Conservation (phyloP, 345 rosid species). For the Hirschfeldia incana region DNA sequence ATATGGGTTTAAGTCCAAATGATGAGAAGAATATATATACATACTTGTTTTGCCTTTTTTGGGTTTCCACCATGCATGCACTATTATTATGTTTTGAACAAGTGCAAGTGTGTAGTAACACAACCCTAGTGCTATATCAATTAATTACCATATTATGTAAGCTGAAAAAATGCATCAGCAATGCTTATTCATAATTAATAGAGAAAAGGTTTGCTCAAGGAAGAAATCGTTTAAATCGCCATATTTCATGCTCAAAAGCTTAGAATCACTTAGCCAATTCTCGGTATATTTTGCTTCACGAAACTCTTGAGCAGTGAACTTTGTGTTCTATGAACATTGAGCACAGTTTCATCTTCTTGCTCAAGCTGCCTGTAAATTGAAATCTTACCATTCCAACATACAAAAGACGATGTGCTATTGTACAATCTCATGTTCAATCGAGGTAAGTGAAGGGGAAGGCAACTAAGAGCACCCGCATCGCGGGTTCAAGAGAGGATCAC, state of each 20-base stretch:
- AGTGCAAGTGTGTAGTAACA: slow-evolving; percentile 32
- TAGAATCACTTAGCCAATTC: slow-evolving; percentile 64
- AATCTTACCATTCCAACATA: not conserved
- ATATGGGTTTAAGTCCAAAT: slow-evolving; percentile 42
- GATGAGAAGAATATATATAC: not conserved
- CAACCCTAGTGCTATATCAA: slow-evolving; percentile 5
- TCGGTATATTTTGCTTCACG: slow-evolving; percentile 56
- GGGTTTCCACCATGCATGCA: slow-evolving; percentile 27
- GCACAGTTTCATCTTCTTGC: slow-evolving; percentile 78
- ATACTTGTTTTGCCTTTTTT: not conserved
- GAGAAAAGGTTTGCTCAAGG: slow-evolving; percentile 13
- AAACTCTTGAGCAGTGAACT: slow-evolving; percentile 72
- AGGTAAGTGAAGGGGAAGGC: not conserved
- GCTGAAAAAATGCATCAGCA: slow-evolving; percentile 1
- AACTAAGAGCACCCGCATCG: not conserved
- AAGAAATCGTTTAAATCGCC: slow-evolving; percentile 57
- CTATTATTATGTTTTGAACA: slow-evolving; percentile 26
- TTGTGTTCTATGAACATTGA: slow-evolving; percentile 53
- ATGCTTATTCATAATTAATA: not conserved
- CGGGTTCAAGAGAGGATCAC: too few species aligned
- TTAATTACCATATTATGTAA: slow-evolving; percentile 13
- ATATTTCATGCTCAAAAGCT: slow-evolving; percentile 44
- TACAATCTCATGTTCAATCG: not conserved
- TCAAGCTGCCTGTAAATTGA: slow-evolving; percentile 59
- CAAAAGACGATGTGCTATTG: not conserved